These are phyloP conservation scores for Xylaria intraflava DNA, from an alignment of 495 filamentous ascomycete species.

Conservation along the genomic window DNA sequence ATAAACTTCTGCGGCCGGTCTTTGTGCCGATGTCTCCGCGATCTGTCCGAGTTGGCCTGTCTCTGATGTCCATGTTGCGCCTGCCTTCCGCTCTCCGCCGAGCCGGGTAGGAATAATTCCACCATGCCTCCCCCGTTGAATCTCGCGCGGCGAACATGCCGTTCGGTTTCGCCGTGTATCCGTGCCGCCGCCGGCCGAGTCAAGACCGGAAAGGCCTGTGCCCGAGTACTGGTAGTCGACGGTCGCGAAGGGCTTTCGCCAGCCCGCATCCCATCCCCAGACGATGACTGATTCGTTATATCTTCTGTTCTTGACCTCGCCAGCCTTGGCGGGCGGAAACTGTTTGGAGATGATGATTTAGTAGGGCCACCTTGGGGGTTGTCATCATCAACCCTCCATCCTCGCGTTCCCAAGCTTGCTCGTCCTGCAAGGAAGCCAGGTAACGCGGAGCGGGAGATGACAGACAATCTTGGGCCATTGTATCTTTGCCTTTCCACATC, in stretches of 20 bases:
- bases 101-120: conserved; percentile 28
- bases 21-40: conserved; percentile 11
- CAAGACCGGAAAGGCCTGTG: conserved; percentile 8
- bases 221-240: neutral
- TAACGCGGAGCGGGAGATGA: conserved; percentile 23
- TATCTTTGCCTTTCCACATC: conserved; percentile 14
- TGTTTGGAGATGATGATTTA: conserved; percentile 38
- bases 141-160: conserved; percentile 13
- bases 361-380: conserved; percentile 26
- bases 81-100: conserved; percentile 21
- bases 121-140: conserved; percentile 33
- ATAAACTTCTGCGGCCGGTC: conserved; percentile 37
- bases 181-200: conserved; percentile 9
- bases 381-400: conserved; percentile 21
- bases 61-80: neutral
- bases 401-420: conserved; percentile 20
- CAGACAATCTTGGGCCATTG: conserved; percentile 11
- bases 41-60: conserved; percentile 15
- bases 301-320: neutral
- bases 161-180: conserved; percentile 1
- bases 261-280: neutral
- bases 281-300: neutral
- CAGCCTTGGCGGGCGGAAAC: conserved; percentile 33
- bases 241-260: neutral
- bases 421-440: conserved; percentile 29